Conservation (phyloP, 345 rosid species). For the Arabidopsis thaliana region DNA sequence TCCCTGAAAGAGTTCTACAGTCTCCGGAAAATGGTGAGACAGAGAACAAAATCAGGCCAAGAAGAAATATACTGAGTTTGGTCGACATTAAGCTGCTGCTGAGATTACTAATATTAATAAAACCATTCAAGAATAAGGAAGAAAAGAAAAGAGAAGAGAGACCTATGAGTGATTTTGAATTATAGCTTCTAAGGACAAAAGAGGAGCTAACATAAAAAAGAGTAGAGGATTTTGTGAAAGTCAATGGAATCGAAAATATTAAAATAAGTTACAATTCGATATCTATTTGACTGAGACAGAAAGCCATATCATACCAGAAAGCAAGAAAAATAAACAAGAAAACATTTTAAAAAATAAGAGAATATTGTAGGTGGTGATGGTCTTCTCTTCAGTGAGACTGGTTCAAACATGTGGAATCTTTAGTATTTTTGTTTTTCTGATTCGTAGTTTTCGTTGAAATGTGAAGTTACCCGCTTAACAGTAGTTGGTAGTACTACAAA, state of each 20-base stretch:
- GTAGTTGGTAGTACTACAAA: background rate
- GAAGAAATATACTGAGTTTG: slow-evolving; percentile 23
- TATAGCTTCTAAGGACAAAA: slow-evolving; percentile 7
- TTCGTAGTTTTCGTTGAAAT: slow-evolving; percentile 5
- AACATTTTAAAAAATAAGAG: background rate
- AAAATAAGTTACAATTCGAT: background rate
- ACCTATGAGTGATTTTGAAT: background rate
- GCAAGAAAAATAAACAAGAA: background rate
- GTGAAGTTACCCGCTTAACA: background rate
- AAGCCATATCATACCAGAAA: background rate
- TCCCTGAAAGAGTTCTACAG: slow-evolving; percentile 30
- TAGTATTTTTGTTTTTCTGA: background rate
- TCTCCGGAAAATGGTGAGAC: slow-evolving; percentile 22
- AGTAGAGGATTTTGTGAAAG: slow-evolving; percentile 12
- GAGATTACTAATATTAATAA: background rate
- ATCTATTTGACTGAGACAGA: background rate
- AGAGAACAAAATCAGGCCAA: slow-evolving; percentile 19
- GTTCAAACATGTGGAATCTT: slow-evolving; percentile 25
- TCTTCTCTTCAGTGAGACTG: slow-evolving; percentile 14
- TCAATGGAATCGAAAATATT: background rate
- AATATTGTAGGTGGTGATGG: slow-evolving; percentile 26
- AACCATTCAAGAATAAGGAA: too few relatives aligned
- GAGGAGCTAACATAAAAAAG: slow-evolving; percentile 13
- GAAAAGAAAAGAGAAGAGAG: slow-evolving; percentile 2
- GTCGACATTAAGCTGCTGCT: slow-evolving; percentile 37